Evolutionary conservation across 768 basidiomycete genomes (phyloP).

Genomic region (Rhodosporidiobolus sp.): DNA sequence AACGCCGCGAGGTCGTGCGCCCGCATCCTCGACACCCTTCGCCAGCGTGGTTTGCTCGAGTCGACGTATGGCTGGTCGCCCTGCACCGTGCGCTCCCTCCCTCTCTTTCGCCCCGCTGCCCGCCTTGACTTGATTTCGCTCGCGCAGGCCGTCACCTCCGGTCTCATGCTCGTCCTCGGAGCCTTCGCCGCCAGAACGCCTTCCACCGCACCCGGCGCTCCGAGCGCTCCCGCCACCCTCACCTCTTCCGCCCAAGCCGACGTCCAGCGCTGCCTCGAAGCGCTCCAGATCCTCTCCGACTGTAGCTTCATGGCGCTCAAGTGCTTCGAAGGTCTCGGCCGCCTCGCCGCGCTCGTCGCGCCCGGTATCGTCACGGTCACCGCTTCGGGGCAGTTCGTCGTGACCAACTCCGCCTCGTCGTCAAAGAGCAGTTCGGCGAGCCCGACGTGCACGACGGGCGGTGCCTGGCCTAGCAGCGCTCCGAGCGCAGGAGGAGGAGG

Average conservation of each 20-base stretch:
- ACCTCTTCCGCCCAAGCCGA: slow-evolving; percentile 58
- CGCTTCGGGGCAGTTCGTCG: not conserved
- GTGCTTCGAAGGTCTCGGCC: slow-evolving; percentile 8
- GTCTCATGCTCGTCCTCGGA: slow-evolving; percentile 62
- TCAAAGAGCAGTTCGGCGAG: not conserved
- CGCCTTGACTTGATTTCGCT: slow-evolving; percentile 49
- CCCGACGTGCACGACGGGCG: not conserved
- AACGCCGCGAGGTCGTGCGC: slow-evolving; percentile 74
- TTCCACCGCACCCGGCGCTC: slow-evolving; percentile 45
- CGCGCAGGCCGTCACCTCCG: slow-evolving; percentile 54
- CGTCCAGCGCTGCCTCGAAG: slow-evolving; percentile 60
- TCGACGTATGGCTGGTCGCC: slow-evolving; percentile 18
- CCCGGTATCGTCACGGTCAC: not conserved
- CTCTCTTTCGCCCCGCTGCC: slow-evolving; percentile 44
- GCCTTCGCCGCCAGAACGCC: slow-evolving; percentile 58
- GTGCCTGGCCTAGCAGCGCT: no score
- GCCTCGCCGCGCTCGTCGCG: slow-evolving; percentile 14
- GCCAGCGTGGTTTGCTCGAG: slow-evolving; percentile 48
- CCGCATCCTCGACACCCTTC: slow-evolving; percentile 64
- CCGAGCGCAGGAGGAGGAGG: no score
- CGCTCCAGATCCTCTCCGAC: slow-evolving; percentile 52
- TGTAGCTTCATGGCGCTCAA: slow-evolving; percentile 15
- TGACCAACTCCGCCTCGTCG: not conserved
- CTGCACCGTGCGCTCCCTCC: slow-evolving; percentile 19
- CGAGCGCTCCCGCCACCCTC: slow-evolving; percentile 18